Base-by-base conservation (phyloP, 2,329 filamentous ascomycete species). In the Claviceps sorghi region DNA sequence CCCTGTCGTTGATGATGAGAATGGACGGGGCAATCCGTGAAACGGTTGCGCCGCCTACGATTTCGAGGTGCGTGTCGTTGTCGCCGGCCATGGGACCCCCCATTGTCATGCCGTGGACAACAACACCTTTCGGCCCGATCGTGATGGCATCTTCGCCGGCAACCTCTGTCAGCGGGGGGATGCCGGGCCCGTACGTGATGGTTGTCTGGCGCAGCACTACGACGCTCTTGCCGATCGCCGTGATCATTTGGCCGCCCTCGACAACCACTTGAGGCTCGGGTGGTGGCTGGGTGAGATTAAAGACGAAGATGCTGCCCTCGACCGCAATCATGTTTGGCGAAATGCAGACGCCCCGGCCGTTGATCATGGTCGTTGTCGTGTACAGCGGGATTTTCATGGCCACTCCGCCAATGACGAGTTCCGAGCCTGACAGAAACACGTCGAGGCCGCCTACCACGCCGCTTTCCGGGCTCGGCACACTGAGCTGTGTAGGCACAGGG, bases 41-140 rank as follows among this genome's bases (percentile, higher is more conserved):
- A 50, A 79, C 65, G 3, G 76, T 77, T 17, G 70, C 75, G 11
- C 76, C 76, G 50, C 76, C 76, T 9, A 76, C 69, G 52, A 78
- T 69, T 44, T 71, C 72, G 58, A 68, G 72, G 2, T 66, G 63
- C 1, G 70, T 74, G 13, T 65, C 66, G 1, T 60, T 63, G 1
- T 61, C 49, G 2, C 58, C 56, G 15, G 69, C 73, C 0, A 58
- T 53, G 2, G 61, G 56, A 0, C 74, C 75, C 19, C 75, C 75
- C 0, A 78, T 52, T 0, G 69, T 72, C 32, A 63, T 65, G 32
- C 67, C 67, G 56, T 65, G 68, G 2, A 72, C 59, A 2, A 67
- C 57, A 6, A 77, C 59, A 21, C 72, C 74, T 0, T 60, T 62
- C 3, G 75, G 71, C 0, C 72, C 76, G 50, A 82, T 66, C 1